A percentile compares a stretch with the other conserved stretches of the same genome.
These are phyloP conservation scores for Simplicillium sp. DNA, from an alignment of 2,329 filamentous ascomycete genomes.

Conservation along the genomic window DNA sequence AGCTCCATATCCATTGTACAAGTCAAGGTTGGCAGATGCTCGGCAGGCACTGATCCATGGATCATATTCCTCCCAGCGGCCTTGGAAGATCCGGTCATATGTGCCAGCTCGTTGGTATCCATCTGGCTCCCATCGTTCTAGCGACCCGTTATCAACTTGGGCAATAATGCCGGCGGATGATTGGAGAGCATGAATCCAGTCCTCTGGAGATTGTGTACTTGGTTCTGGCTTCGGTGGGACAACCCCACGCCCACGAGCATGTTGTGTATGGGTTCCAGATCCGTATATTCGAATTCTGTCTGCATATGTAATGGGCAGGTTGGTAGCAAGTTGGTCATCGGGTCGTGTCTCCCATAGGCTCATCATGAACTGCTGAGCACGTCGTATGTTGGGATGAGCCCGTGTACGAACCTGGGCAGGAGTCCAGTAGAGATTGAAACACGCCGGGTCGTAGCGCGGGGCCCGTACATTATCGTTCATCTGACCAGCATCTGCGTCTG, in stretches of 20 bases:
- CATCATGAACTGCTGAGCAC: conserved; percentile 58
- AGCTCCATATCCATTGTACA: conserved; percentile 48
- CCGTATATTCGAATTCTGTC: conserved; percentile 60
- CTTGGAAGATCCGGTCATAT: conserved; percentile 43
- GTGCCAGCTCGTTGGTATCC: conserved; percentile 54
- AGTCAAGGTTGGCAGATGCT: conserved; percentile 41
- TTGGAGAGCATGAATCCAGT: conserved; percentile 27
- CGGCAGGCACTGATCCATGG: conserved; percentile 46
- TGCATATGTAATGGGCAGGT: conserved; percentile 57
- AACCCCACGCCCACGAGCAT: conserved; percentile 2
- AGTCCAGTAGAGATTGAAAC: conserved; percentile 68
- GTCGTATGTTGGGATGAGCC: conserved; percentile 53
- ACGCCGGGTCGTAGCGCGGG: conserved; percentile 45
- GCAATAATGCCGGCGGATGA: conserved; percentile 46
- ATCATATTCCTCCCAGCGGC: conserved; percentile 46
- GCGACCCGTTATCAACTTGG: conserved; percentile 60
- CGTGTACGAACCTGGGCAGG: conserved; percentile 60
- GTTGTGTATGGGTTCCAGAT: conserved; percentile 20
- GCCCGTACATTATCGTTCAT: conserved; percentile 16
- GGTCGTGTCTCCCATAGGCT: conserved; percentile 50
- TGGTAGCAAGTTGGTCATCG: conserved; percentile 47
- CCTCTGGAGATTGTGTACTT: conserved; percentile 21
- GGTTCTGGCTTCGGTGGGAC: conserved; percentile 1
- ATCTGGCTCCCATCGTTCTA: conserved; percentile 62
- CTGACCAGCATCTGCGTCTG: conserved; percentile 1